Conservation (phyloP, 148 eudicot species). For the Vaccinium macrocarpon region DNA sequence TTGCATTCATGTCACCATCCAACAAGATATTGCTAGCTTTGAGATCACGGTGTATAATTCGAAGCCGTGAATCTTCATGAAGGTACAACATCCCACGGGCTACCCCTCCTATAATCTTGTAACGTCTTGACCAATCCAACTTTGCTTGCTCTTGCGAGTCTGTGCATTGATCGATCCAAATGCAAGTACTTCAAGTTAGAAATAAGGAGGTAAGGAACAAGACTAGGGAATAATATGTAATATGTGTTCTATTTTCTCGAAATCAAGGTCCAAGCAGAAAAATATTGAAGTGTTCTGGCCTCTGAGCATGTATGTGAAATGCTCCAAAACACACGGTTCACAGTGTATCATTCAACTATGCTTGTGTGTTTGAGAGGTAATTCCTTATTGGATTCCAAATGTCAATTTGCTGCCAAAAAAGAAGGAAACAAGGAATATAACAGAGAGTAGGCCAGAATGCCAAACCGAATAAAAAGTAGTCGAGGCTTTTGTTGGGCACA, state of each 20-base stretch:
- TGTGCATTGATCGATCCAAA: background rate
- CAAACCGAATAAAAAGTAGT: constrained; percentile 28
- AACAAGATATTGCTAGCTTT: background rate
- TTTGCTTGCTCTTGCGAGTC: constrained; percentile 20
- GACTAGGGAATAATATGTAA: background rate
- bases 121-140: constrained; percentile 34
- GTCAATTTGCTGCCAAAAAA: too few species aligned
- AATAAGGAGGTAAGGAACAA: background rate
- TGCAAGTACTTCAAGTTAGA: background rate
- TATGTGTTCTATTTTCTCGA: background rate
- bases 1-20: constrained; percentile 32
- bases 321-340: too few species aligned
- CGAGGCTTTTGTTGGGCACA: constrained; percentile 35
- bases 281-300: too few species aligned
- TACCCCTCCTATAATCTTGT: constrained; percentile 28
- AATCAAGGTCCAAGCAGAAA: too few species aligned
- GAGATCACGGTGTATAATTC: constrained; percentile 5
- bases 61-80: constrained; percentile 22
- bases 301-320: too few species aligned
- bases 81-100: constrained; percentile 34
- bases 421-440: background rate
- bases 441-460: background rate
- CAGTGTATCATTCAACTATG: too few species aligned
- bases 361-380: too few species aligned
- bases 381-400: too few species aligned